Conservation (phyloP, 768 basidiomycete genomes). For the Lactarius trivialis region DNA sequence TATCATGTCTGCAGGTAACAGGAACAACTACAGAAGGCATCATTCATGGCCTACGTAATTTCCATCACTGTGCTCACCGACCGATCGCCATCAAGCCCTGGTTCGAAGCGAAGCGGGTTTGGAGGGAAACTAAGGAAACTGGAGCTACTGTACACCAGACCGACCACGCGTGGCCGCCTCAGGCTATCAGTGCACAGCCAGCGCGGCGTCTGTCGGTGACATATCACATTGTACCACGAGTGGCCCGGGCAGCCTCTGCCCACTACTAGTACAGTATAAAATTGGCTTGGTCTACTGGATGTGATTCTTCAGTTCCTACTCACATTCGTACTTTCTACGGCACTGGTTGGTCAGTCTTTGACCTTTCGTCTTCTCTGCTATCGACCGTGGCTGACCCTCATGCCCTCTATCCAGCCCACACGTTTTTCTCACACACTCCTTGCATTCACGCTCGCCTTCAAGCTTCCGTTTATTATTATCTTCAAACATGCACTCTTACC, state of each 20-base stretch:
- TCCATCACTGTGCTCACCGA: neutral
- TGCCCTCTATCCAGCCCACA: slow-evolving; percentile 1
- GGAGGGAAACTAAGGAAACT: neutral
- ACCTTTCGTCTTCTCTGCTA: neutral
- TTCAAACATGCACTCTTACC: slow-evolving; percentile 1
- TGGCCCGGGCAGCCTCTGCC: neutral
- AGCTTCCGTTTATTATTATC: neutral
- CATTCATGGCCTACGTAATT: neutral
- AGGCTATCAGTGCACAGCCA: too few relatives aligned
- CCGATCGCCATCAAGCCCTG: neutral
- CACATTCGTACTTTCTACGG: neutral
- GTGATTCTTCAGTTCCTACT: neutral
- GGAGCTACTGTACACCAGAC: too few relatives aligned
- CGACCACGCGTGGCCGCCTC: too few relatives aligned
- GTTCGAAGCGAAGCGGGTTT: neutral
- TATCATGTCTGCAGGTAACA: too few relatives aligned
- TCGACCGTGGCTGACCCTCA: neutral
- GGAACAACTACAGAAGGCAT: neutral
- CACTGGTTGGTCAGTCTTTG: slow-evolving; percentile 15
- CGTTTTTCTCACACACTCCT: neutral
- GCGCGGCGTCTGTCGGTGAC: neutral
- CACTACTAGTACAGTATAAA: too few relatives aligned
- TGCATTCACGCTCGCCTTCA: neutral
- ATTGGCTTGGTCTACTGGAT: neutral
- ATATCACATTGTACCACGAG: neutral